These are phyloP conservation scores for Apiotrichum domesticum DNA, from an alignment of 1,284 basidiomycete genomes.

Conservation along the genomic window DNA sequence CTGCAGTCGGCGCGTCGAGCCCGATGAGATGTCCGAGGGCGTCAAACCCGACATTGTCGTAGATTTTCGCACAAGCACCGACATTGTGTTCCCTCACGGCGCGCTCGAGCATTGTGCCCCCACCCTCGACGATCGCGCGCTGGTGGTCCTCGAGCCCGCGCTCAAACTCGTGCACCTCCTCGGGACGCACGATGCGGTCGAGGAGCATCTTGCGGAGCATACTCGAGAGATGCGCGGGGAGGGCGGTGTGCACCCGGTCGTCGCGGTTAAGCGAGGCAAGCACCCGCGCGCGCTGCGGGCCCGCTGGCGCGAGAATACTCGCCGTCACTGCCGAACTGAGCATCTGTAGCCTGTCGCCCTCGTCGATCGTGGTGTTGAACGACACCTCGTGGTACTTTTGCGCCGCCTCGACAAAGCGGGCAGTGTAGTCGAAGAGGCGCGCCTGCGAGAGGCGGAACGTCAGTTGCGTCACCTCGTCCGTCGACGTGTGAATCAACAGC, in stretches of 20 bases:
- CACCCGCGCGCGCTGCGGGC: constrained; percentile 86
- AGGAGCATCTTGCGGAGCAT: constrained; percentile 96
- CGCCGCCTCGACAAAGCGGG: constrained; percentile 93
- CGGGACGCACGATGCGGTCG: constrained; percentile 85
- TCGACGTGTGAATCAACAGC: constrained; percentile 69
- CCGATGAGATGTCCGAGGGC: constrained; percentile 80
- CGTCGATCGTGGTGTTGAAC: constrained; percentile 78
- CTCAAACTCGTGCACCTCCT: constrained; percentile 86
- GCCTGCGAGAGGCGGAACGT: constrained; percentile 80
- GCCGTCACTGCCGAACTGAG: constrained; percentile 90
- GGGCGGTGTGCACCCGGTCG: constrained; percentile 69
- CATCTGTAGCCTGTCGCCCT: constrained; percentile 79
- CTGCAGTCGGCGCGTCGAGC: constrained; percentile 77
- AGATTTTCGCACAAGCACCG: constrained; percentile 87
- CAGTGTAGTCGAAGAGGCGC: constrained; percentile 81
- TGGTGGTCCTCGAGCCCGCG: constrained; percentile 83
- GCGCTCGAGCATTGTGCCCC: constrained; percentile 90
- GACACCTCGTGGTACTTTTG: constrained; percentile 89
- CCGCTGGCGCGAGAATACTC: constrained; percentile 93
- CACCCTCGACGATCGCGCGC: constrained; percentile 68
- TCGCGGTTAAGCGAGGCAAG: constrained; percentile 89
- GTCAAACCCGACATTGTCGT: constrained; percentile 87
- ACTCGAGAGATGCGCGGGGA: constrained; percentile 53
- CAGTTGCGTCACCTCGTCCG: constrained; percentile 68
- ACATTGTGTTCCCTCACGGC: constrained; percentile 99